Evolutionary conservation across 495 filamentous ascomycete species (phyloP).

Genomic region (Stereocaulon alpinum): DNA sequence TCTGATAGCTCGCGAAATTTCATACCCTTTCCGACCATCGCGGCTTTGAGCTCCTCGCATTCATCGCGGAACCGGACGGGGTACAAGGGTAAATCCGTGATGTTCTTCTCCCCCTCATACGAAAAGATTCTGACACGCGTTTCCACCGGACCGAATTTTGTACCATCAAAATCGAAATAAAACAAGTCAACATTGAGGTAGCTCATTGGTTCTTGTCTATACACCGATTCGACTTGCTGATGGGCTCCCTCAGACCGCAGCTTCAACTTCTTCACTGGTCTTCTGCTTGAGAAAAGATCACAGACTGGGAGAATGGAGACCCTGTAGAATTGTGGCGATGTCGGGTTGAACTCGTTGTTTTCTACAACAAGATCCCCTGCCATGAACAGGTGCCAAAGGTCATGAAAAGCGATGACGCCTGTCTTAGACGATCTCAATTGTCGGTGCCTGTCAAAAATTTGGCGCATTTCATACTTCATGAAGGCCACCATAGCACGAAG

Average conservation of each 20-base stretch:
- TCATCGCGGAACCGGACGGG: constrained; percentile 26
- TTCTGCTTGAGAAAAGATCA: constrained; percentile 12
- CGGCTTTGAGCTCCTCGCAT: constrained; percentile 14
- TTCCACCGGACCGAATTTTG: constrained; percentile 30
- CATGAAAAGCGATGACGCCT: constrained; percentile 28
- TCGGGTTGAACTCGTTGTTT: constrained; percentile 21
- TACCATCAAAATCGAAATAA: constrained; percentile 36
- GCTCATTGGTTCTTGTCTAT: constrained; percentile 13
- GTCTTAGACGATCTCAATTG: constrained; percentile 13
- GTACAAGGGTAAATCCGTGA: constrained; percentile 30
- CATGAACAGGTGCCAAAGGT: constrained; percentile 35
- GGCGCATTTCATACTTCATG: constrained; percentile 25
- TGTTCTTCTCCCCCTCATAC: constrained; percentile 30
- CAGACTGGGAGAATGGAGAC: constrained; percentile 11
- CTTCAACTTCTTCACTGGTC: constrained; percentile 19
- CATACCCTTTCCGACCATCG: constrained; percentile 27
- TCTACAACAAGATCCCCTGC: constrained; percentile 23
- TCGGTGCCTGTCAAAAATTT: constrained; percentile 12
- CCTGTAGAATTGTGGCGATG: constrained; percentile 4
- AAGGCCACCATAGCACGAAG: constrained; percentile 24
- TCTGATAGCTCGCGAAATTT: constrained; percentile 27
- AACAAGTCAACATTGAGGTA: constrained; percentile 24
- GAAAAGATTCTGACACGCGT: constrained; percentile 20
- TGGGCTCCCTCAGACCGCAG: constrained; percentile 14
- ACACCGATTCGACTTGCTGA: constrained; percentile 10